phyloP scores from a whole-genome alignment of 1,284 basidiomycete species.

The Pterula multifida region DNA sequence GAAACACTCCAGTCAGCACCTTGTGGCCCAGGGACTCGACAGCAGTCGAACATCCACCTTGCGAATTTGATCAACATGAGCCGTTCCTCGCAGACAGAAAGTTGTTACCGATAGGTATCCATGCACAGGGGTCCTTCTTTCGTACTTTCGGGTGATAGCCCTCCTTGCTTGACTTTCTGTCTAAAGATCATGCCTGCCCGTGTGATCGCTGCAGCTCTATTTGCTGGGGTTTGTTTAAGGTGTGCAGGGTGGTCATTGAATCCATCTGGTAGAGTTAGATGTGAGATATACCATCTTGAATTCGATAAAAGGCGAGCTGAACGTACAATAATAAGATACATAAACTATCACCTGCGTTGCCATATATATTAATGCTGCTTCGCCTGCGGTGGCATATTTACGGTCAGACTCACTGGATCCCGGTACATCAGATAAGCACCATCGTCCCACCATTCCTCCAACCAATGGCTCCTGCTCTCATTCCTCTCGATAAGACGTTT shows the following conservation, averaged over 20 bases:
- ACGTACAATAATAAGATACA: constrained; percentile 74
- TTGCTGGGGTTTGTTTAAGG: constrained; percentile 42
- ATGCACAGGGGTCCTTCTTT: constrained; percentile 75
- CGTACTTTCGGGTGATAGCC: constrained; percentile 58
- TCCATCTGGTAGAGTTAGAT: constrained; percentile 37
- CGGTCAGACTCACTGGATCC: constrained; percentile 45
- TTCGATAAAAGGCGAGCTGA: not conserved
- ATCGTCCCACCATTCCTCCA: constrained; percentile 80
- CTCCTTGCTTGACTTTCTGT: constrained; percentile 51
- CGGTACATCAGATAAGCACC: constrained; percentile 58
- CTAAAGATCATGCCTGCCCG: constrained; percentile 66
- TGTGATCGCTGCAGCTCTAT: constrained; percentile 64
- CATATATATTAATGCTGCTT: constrained; percentile 2
- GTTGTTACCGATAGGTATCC: constrained; percentile 69
- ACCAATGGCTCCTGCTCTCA: constrained; percentile 49
- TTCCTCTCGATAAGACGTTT: constrained; percentile 38
- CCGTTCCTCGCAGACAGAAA: not conserved
- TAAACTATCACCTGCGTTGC: constrained; percentile 66
- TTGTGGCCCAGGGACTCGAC: constrained; percentile 63
- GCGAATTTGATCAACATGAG: constrained; percentile 1
- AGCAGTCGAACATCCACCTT: constrained; percentile 91
- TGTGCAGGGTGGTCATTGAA: constrained; percentile 57
- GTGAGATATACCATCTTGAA: constrained; percentile 2
- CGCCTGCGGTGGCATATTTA: not conserved
- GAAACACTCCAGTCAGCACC: constrained; percentile 70